Conservation (phyloP, 306 rosid species). For the Pyrus communis region DNA sequence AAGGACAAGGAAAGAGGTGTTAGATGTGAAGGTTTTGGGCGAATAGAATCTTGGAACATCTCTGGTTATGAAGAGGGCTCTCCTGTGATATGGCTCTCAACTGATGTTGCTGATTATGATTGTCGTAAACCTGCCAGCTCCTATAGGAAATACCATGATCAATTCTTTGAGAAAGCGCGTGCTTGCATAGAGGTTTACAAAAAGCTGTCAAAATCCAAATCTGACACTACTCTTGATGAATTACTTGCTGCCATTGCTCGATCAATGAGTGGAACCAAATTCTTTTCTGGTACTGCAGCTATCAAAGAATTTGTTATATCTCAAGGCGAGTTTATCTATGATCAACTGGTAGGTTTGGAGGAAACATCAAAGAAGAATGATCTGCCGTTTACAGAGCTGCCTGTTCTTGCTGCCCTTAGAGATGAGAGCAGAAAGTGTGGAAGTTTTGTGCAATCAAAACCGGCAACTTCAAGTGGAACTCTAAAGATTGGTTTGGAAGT, state of each 20-base stretch:
- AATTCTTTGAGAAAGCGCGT: slow-evolving; percentile 64
- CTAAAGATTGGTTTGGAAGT: slow-evolving; percentile 37
- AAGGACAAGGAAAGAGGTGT: slow-evolving; percentile 60
- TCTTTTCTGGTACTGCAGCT: slow-evolving; percentile 56
- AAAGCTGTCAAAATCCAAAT: slow-evolving; percentile 54
- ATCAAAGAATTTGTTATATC: slow-evolving; percentile 61
- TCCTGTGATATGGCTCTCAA: slow-evolving; percentile 84
- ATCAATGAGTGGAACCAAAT: slow-evolving; percentile 60
- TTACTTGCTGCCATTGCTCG: slow-evolving; percentile 83
- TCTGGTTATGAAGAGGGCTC: slow-evolving; percentile 88
- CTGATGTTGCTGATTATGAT: slow-evolving; percentile 71
- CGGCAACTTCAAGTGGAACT: slow-evolving; percentile 28
- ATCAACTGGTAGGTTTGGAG: slow-evolving; percentile 75
- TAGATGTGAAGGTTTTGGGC: slow-evolving; percentile 77
- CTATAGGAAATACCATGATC: slow-evolving; percentile 64
- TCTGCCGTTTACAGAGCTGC: slow-evolving; percentile 42
- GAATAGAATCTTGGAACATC: slow-evolving; percentile 82
- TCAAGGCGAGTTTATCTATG: slow-evolving; percentile 80
- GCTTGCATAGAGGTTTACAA: slow-evolving; percentile 73
- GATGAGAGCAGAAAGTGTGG: slow-evolving; percentile 49
- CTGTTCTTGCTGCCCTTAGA: slow-evolving; percentile 62
- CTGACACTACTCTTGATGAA: slow-evolving; percentile 65
- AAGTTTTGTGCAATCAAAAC: slow-evolving; percentile 25
- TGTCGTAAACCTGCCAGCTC: slow-evolving; percentile 64
- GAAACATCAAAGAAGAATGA: slow-evolving; percentile 56